Conservation (phyloP, 1,139 yeast genomes). For the Diutina pseudorugosa region DNA sequence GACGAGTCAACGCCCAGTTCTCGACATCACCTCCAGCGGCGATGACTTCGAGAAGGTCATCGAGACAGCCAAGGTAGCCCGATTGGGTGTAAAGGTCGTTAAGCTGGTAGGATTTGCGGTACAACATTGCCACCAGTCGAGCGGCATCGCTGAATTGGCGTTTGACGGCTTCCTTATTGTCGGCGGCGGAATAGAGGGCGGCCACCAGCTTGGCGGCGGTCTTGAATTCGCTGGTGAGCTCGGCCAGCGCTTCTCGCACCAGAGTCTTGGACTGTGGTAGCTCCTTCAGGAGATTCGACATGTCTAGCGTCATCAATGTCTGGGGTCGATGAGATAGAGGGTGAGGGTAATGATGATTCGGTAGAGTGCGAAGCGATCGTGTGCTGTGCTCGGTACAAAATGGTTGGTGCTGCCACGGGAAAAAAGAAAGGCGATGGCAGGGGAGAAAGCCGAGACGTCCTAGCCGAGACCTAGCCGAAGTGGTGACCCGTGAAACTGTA, state of each 20-base stretch:
- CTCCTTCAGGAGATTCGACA: conserved; percentile 39
- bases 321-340: neutral
- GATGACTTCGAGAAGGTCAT: conserved; percentile 39
- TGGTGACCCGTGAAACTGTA: no score
- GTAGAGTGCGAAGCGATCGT: neutral
- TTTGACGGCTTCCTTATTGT: conserved; percentile 13
- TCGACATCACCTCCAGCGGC: conserved; percentile 38
- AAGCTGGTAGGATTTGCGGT: conserved; percentile 20
- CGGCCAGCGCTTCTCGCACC: conserved; percentile 28
- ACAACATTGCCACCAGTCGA: conserved; percentile 49
- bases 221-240: conserved; percentile 29
- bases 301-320: conserved; percentile 29
- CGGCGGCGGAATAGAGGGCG: conserved; percentile 19
- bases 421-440: neutral
- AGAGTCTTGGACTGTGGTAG: conserved; percentile 39
- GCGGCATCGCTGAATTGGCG: conserved; percentile 53
- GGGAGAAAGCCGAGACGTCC: neutral
- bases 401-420: neutral
- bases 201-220: conserved; percentile 36
- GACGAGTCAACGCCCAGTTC: conserved; percentile 38
- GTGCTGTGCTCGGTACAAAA: neutral
- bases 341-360: neutral
- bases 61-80: conserved; percentile 46
- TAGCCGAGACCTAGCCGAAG: neutral
- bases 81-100: neutral